Conservation (phyloP, 2,329 filamentous ascomycete species). For the Colletotrichum sp. region DNA sequence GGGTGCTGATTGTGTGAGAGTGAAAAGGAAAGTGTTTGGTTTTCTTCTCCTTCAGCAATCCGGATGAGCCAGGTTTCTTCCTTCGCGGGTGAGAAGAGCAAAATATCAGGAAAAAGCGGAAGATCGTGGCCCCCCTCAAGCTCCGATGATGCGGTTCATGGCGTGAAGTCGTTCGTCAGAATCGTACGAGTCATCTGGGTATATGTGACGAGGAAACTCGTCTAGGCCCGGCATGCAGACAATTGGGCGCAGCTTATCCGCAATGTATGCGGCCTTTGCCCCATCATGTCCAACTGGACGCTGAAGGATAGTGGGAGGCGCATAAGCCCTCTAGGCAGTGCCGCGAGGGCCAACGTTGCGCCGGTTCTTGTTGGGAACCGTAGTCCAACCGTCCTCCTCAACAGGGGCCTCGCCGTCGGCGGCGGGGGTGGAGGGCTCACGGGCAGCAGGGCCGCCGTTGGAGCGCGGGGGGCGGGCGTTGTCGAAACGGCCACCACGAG, state of each 20-base stretch:
- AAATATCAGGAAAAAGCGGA: slow-evolving; percentile 10
- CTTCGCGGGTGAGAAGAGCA: slow-evolving; percentile 1
- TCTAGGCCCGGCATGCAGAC: slow-evolving; percentile 12
- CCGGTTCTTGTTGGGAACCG: slow-evolving; percentile 43
- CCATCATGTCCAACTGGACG: slow-evolving; percentile 9
- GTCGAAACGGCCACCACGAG: slow-evolving; percentile 49
- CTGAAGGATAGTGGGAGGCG: slow-evolving; percentile 14
- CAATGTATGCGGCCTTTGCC: slow-evolving; percentile 7
- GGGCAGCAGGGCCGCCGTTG: slow-evolving; percentile 49
- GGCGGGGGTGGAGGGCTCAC: slow-evolving; percentile 40
- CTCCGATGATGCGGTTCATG: slow-evolving; percentile 19
- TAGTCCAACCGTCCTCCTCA: slow-evolving; percentile 71
- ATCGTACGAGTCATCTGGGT: slow-evolving; percentile 22
- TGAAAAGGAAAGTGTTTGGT: not conserved
- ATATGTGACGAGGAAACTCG: slow-evolving; percentile 19
- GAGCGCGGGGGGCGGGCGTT: slow-evolving; percentile 51
- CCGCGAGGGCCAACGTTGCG: slow-evolving; percentile 21
- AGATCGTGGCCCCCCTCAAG: slow-evolving; percentile 8
- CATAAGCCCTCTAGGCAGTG: slow-evolving; percentile 13
- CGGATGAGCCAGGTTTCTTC: not conserved
- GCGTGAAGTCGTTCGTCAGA: slow-evolving; percentile 21
- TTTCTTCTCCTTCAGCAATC: slow-evolving; percentile 12
- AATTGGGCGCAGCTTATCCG: slow-evolving; percentile 14
- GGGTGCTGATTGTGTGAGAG: not conserved
- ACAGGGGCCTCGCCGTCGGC: slow-evolving; percentile 36